Percentiles rank a stretch among this genome's conserved stretches.
These are phyloP conservation scores for Eucalyptus melliodora DNA, from an alignment of 345 rosid genomes.

Conservation along the genomic window DNA sequence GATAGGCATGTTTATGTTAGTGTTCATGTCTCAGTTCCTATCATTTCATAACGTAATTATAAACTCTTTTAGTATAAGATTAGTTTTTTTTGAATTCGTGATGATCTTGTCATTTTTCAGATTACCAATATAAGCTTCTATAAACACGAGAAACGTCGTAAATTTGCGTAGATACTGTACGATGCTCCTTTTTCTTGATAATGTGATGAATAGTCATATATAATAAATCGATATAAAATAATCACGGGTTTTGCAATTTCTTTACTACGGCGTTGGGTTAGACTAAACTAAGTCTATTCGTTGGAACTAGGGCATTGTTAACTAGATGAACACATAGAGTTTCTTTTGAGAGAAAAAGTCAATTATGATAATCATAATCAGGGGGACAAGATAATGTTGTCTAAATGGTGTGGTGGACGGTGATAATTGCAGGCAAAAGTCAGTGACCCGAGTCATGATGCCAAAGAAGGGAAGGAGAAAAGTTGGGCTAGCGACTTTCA, in stretches of 20 bases:
- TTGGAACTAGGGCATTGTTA: neutral
- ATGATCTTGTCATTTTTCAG: neutral
- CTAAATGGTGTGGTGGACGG: neutral
- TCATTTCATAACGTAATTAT: neutral
- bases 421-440: slow-evolving; percentile 23
- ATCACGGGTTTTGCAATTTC: neutral
- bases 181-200: neutral
- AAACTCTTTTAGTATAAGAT: neutral
- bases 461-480: slow-evolving; percentile 11
- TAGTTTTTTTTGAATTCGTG: neutral
- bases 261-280: neutral
- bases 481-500: slow-evolving; percentile 15
- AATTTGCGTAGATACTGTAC: neutral
- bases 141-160: neutral
- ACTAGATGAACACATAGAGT: neutral
- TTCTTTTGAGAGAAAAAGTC: neutral
- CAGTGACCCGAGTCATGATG: neutral
- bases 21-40: neutral
- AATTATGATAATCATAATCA: neutral
- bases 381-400: neutral
- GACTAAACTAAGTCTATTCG: neutral
- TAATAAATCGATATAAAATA: neutral
- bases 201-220: neutral
- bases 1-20: neutral
- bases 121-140: neutral